phyloP scores from a whole-genome alignment of 208 protist species.

The Kentomonas sorsogonicus region DNA sequence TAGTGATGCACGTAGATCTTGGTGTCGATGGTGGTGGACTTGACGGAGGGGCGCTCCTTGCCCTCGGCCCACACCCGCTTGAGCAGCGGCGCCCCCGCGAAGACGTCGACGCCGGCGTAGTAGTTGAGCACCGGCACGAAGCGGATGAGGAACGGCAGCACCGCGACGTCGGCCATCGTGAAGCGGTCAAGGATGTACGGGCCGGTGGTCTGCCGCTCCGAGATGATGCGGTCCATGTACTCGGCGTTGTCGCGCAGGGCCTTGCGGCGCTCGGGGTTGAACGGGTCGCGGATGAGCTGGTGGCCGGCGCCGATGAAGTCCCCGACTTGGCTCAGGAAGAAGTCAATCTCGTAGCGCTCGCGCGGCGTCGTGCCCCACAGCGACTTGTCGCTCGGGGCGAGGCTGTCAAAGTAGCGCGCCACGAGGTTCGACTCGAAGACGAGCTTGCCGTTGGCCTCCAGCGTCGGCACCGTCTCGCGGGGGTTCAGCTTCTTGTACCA shows the following conservation, averaged over 20 bases:
- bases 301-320: constrained; percentile 48
- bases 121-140: constrained; percentile 48
- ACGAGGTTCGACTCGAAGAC: constrained; percentile 73
- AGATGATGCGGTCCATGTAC: constrained; percentile 62
- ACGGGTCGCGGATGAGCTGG: constrained; percentile 40
- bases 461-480: constrained; percentile 57
- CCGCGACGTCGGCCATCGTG: constrained; percentile 66
- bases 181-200: constrained; percentile 69
- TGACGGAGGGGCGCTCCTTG: constrained; percentile 45
- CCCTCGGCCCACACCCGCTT: constrained; percentile 47
- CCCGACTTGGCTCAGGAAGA: constrained; percentile 59
- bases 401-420: constrained; percentile 60
- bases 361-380: constrained; percentile 40
- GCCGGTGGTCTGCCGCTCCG: constrained; percentile 43
- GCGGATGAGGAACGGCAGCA: constrained; percentile 66
- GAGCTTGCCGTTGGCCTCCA: constrained; percentile 48
- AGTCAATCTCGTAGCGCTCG: constrained; percentile 63
- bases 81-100: constrained; percentile 51
- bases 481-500: constrained; percentile 81
- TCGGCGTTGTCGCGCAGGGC: constrained; percentile 38
- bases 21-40: constrained; percentile 21
- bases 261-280: constrained; percentile 52
- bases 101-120: constrained; percentile 64
- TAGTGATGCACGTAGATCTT: constrained; percentile 28
- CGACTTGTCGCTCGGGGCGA: constrained; percentile 14